Evolutionary conservation across 1,284 basidiomycete genomes (phyloP), one percentile per base, ranked within the genome.

Genomic region (Trichosporon coremiiforme): DNA sequence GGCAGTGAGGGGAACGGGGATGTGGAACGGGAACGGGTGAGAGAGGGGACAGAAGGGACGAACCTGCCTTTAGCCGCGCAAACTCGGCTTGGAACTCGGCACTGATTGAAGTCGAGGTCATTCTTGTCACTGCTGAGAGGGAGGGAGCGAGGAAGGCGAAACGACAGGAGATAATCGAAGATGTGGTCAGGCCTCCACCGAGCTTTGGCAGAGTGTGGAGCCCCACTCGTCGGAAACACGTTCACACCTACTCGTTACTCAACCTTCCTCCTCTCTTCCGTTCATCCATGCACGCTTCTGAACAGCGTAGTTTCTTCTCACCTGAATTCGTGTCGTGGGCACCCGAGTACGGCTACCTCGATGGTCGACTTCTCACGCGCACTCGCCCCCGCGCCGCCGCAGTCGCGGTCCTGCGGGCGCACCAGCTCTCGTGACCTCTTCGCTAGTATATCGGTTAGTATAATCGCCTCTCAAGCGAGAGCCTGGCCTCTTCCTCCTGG

Each of bases 381-480:
- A 17, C 45, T 47, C 45, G 45, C 45, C 2, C 45, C 45, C n/a
- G 15, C 45, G 45, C 45, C 17, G 45, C 45, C 45, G 45, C 17
- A 2, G 45, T 20, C 45, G 15, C 45, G 6, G 6, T 12, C 47
- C 20, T 9, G 1, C 47, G 20, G 20, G 5, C 47, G 47, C n/a
- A 2, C 15, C n/a, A 2, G 15, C 45, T n/a, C 6, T 17, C 15
- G 6, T n/a, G n/a, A 3, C 20, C 47, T 53, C 47, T 53, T 53
- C 47, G 47, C 47, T 53, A 53, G 47, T 53, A 53, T 53, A 53
- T 53, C 47, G 47, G 47, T 53, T 53, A 53, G 47, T 53, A 53
- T 53, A 53, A 53, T 53, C 47, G 47, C 47, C 47, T 53, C 47
- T 53, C 47, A 53, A 53, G n/a, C 20, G 47, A 53, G 47, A 53